These are phyloP conservation scores for Tilletia setariae DNA, from an alignment of 1,284 basidiomycete genomes.

Conservation along the genomic window DNA sequence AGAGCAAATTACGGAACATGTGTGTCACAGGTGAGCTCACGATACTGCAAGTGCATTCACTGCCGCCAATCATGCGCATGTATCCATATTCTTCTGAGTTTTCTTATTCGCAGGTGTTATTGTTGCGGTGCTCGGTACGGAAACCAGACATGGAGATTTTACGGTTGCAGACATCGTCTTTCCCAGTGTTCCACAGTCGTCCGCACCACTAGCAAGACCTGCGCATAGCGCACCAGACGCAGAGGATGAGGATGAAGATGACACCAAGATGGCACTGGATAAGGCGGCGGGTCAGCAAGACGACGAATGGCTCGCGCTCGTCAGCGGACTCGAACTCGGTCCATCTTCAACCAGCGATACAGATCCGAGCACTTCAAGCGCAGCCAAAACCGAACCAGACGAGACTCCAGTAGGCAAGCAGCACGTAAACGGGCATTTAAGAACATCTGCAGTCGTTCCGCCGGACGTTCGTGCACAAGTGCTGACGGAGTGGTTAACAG, in stretches of 20 bases:
- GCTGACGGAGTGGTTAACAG: slow-evolving; percentile 72
- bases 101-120: slow-evolving; percentile 64
- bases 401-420: neutral
- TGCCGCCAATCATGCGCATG: neutral
- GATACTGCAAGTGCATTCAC: neutral
- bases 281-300: slow-evolving; percentile 22
- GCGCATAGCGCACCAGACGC: neutral
- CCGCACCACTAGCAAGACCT: neutral
- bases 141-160: slow-evolving; percentile 84
- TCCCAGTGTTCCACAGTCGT: slow-evolving; percentile 58
- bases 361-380: neutral
- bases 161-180: slow-evolving; percentile 88
- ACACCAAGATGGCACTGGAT: slow-evolving; percentile 32
- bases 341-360: slow-evolving; percentile 11
- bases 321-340: slow-evolving; percentile 67
- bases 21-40: slow-evolving; percentile 38
- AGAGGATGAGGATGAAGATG: slow-evolving; percentile 18
- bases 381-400: slow-evolving; percentile 5
- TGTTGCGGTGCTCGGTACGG: slow-evolving; percentile 80
- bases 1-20: slow-evolving; percentile 27
- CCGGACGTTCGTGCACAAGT: slow-evolving; percentile 23
- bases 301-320: slow-evolving; percentile 73
- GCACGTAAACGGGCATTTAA: slow-evolving; percentile 1
- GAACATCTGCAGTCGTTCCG: neutral
- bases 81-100: neutral